These are phyloP conservation scores for Lumnitzera racemosa DNA, from an alignment of 345 rosid species.

Conservation along the genomic window DNA sequence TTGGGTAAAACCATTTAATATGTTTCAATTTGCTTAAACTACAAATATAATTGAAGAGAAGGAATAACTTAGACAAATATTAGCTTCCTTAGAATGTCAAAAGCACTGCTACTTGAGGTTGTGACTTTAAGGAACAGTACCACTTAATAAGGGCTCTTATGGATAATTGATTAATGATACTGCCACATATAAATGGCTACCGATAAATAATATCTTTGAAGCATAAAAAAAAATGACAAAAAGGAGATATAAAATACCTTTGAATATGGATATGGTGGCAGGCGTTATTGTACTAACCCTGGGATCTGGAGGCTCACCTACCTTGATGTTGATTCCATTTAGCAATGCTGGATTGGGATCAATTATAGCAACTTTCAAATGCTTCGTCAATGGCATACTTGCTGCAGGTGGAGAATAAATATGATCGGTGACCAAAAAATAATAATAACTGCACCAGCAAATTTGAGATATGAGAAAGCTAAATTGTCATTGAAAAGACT, in stretches of 20 bases:
- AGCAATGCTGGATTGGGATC: slow-evolving; percentile 76
- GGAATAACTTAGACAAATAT: too few relatives aligned
- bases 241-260: slow-evolving; percentile 36
- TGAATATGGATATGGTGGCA: slow-evolving; percentile 66
- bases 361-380: slow-evolving; percentile 73
- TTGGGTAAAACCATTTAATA: too few relatives aligned
- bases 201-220: not conserved
- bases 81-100: too few relatives aligned
- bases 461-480: not conserved
- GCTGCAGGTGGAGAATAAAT: slow-evolving; percentile 42
- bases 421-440: not conserved
- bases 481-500: too few relatives aligned
- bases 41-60: too few relatives aligned
- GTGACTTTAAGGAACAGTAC: too few relatives aligned
- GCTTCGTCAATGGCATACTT: slow-evolving; percentile 66
- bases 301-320: slow-evolving; percentile 72
- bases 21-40: too few relatives aligned
- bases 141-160: too few relatives aligned
- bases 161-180: too few relatives aligned
- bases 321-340: slow-evolving; percentile 35
- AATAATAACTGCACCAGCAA: not conserved
- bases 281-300: slow-evolving; percentile 97
- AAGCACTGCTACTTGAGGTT: too few relatives aligned
- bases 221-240: not conserved
- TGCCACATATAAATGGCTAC: too few relatives aligned